Base-by-base conservation (phyloP, 2,329 filamentous ascomycete genomes). In the Trichophyton mentagrophytes region DNA sequence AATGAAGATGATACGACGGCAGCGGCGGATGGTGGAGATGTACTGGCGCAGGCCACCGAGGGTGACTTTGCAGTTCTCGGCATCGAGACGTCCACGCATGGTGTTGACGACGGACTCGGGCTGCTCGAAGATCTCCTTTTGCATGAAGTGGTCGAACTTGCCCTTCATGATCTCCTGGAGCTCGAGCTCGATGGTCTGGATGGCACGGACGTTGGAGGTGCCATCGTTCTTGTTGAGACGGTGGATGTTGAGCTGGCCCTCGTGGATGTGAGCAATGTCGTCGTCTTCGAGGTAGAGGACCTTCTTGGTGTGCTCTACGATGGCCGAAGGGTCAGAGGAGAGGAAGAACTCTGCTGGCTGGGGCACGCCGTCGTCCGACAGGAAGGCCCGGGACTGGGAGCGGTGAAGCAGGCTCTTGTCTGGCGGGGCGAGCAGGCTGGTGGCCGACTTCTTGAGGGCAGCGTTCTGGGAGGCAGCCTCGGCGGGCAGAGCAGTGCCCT, bases 121-220 rank as follows among this genome's bases (percentile, higher is more conserved):
- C 81, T 99, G 93, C 82, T 99, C 93, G 76, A 99, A 99, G 72
- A 99, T 99, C 77, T 99, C 93, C 85, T 99, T 99, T 77, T 99
- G 93, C 93, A 99, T 99, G 82, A 96, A 99, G 80, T 99, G 93
- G 76, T 99, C 93, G 78, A 97, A 99, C 75, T 93, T 95, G 77
- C 93, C 93, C 87, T 99, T 99, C 93, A 99, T 99, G 78, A 99
- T 99, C 81, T 99, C 91, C 81, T 99, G 93, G 66, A 99, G 87
- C 82, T 99, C 90, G 58, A 99, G 88, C 82, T 99, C 93, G 61
- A 99, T 85, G 61, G 93, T 99, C 83, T 99, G 93, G 75, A 99
- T 99, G 69, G 89, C 90, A 74, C 93, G 91, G 69, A 97, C 90
- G 73, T 97, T 96, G 78, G 90, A 95, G 72, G 88, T 91, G 67